Evolutionary conservation across 2,329 filamentous ascomycete species (phyloP), one percentile per base, ranked within the genome.

Genomic region (Diaporthe helianthi): DNA sequence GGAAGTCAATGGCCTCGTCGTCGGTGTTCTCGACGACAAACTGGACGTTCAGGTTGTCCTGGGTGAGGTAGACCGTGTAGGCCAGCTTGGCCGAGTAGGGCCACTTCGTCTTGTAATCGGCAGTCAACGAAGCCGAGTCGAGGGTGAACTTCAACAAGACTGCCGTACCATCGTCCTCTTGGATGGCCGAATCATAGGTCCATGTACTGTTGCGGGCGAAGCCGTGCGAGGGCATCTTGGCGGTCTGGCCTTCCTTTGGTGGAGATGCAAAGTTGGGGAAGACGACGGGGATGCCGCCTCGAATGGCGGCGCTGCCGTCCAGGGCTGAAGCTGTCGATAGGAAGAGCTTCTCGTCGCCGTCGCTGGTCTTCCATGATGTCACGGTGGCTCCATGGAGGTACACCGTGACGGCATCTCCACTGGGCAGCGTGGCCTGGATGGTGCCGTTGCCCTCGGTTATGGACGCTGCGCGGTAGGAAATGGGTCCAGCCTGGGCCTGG

Each of bases 131-230:
- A 15, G 65, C 26, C 10, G 53, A 61, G 54, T 61, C 38, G 19
- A 67, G 54, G 8, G 47, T 19, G 44, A 67, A 67, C 2, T 36
- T 67, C 36, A 67, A 33, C 0, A 36, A 31, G 2, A 67, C 53
- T 5, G 53, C 53, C 12, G 65, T 46, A 7, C 41, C 65, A 44
- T 60, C 65, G 15, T 60, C 53, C 41, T 61, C 22, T n/a, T 29
- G 38, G 17, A 36, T 10, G 17, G 65, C 52, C 31, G 53, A 49
- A 17, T 47, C 53, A 41, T 52, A 67, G 1, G 44, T 52, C 65
- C 65, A 67, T 4, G 65, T 67, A 33, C 65, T 67, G 53, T 67
- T 67, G 29, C 65, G 54, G 33, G 53, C 65, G 29, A 67, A 67
- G 22, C 65, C 65, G 10, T 67, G 65, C 2, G 41, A 49, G 24